Conservation (phyloP, 164 flowering plant genomes). For the Piper betle region DNA sequence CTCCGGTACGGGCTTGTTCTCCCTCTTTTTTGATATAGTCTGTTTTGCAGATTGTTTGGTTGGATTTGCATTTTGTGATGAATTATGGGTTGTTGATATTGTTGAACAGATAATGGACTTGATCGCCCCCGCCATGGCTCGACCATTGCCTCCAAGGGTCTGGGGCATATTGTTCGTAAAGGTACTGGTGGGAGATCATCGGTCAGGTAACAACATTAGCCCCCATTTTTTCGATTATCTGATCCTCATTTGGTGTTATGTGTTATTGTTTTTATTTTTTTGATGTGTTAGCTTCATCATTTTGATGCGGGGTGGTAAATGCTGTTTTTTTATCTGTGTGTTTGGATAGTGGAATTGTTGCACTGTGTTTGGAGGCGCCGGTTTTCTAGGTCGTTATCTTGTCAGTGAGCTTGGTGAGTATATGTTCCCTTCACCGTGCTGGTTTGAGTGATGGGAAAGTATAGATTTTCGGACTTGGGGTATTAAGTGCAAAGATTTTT, state of each 20-base stretch:
- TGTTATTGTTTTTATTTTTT: neutral
- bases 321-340: too few relatives aligned
- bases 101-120: conserved; percentile 37
- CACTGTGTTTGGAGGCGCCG: conserved; percentile 97
- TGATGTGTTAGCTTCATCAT: too few relatives aligned
- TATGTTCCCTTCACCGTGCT: too few relatives aligned
- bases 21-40: neutral
- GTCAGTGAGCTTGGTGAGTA: conserved; percentile 92
- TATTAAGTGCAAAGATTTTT: too few relatives aligned
- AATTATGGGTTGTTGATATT: neutral
- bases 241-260: neutral
- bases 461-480: too few relatives aligned
- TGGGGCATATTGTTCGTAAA: conserved; percentile 73
- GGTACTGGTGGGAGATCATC: conserved; percentile 99
- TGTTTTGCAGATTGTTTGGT: neutral
- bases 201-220: conserved; percentile 48
- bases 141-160: conserved; percentile 46
- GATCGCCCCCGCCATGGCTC: conserved; percentile 54
- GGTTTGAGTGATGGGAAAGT: too few relatives aligned
- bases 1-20: neutral
- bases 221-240: neutral
- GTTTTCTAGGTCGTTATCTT: conserved; percentile 94
- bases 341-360: conserved; percentile 78
- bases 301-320: too few relatives aligned
- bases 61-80: neutral